Conservation (phyloP, 768 basidiomycete genomes). For the Filobasidium wieringae region DNA sequence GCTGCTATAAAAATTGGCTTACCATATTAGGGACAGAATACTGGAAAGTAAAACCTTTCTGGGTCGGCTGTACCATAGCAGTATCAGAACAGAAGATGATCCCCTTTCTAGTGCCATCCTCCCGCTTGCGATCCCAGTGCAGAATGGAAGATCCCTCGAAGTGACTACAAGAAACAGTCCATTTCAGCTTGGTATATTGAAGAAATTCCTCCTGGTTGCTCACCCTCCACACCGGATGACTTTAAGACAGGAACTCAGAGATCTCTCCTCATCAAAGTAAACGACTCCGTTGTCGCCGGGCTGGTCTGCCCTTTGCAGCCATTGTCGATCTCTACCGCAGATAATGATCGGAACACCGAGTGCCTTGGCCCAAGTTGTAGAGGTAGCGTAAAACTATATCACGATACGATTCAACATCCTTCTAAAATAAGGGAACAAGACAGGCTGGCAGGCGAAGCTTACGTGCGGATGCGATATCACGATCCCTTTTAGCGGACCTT, state of each 20-base stretch:
- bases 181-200: neutral
- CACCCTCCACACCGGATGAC: constrained; percentile 37
- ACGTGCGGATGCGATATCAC: constrained; percentile 38
- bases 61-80: constrained; percentile 35
- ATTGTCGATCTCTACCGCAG: constrained; percentile 25
- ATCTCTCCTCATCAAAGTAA: constrained; percentile 23
- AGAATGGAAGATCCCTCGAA: constrained; percentile 33
- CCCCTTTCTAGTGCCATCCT: constrained; percentile 26
- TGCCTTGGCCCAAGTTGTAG: constrained; percentile 31
- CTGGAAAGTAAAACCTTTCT: constrained; percentile 30
- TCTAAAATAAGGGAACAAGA: neutral
- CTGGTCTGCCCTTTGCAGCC: constrained; percentile 29
- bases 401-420: neutral
- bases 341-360: constrained; percentile 30
- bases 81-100: constrained; percentile 35
- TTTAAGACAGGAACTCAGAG: constrained; percentile 20
- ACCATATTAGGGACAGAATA: constrained; percentile 38
- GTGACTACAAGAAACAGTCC: constrained; percentile 17
- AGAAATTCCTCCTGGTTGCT: neutral
- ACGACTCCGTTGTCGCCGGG: constrained; percentile 19
- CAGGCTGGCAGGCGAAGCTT: neutral
- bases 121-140: constrained; percentile 28
- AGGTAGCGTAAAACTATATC: constrained; percentile 34
- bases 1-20: neutral
- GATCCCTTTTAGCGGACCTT: constrained; percentile 29